Conservation (phyloP, 345 rosid species). For the Rubroshorea leprosula region DNA sequence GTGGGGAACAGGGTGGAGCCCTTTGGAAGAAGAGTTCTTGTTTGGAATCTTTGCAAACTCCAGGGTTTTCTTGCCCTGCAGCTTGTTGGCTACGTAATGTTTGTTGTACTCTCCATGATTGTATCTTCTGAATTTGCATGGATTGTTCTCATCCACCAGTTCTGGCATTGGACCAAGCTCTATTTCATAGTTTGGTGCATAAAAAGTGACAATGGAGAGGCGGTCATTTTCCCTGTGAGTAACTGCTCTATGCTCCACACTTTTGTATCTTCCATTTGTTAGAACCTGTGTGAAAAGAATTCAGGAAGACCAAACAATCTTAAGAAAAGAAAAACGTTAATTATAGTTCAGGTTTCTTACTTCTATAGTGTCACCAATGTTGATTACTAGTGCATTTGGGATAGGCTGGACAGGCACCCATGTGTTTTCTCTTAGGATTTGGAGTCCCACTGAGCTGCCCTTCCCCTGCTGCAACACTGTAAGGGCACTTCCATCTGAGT, state of each 20-base stretch:
- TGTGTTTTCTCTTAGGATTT: slow-evolving; percentile 60
- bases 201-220: slow-evolving; percentile 87
- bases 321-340: background rate
- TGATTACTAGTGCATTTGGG: slow-evolving; percentile 70
- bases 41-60: slow-evolving; percentile 71
- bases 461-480: slow-evolving; percentile 83
- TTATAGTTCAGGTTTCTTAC: slow-evolving; percentile 24
- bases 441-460: slow-evolving; percentile 66
- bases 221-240: slow-evolving; percentile 68
- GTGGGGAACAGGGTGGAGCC: too few relatives aligned
- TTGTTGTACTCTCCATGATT: slow-evolving; percentile 88
- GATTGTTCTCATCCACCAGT: slow-evolving; percentile 65
- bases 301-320: background rate
- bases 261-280: slow-evolving; percentile 88
- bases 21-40: slow-evolving; percentile 6
- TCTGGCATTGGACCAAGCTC: slow-evolving; percentile 76
- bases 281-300: slow-evolving; percentile 50
- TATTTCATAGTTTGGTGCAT: slow-evolving; percentile 87
- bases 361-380: slow-evolving; percentile 87
- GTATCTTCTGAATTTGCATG: slow-evolving; percentile 78
- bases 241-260: slow-evolving; percentile 93
- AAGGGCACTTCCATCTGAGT: slow-evolving; percentile 96
- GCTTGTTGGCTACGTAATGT: slow-evolving; percentile 76
- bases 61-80: slow-evolving; percentile 81
- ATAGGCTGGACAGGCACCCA: slow-evolving; percentile 68